Base-by-base conservation (phyloP, 768 basidiomycete genomes). In the Crepidotus variabilis region DNA sequence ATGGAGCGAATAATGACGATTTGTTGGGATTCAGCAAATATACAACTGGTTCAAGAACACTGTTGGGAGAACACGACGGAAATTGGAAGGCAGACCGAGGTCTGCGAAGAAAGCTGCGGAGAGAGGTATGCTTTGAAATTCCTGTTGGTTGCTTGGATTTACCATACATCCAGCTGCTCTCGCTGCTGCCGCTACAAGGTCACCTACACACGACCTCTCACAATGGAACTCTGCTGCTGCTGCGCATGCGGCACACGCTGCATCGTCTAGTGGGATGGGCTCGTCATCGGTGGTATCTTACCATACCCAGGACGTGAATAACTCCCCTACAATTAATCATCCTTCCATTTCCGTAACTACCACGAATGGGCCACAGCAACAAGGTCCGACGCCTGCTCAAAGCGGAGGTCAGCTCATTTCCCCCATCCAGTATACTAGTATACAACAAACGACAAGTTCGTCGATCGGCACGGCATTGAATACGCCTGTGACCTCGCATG, bases 31-130 rank as follows among this genome's bases (percentile, higher is more conserved):
- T 54, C 70, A 85, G 84, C 83, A 85, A 80, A 83, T 86, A 56
- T 86, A 86, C 72, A 86, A 85, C 62, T 87, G 85, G 85, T 86
- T 84, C 71, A 86, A 86, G 71, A 86, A 86, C 67, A 85, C 85
- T 16, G 79, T 84, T 54, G 85, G 84, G 6, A 75, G 85, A 32
- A 82, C 79, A 6, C 73, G 83, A 53, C 73, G 83, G 48, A 84
- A 84, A 65, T 70, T 79, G 47, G 83, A 84, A 58, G 82, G 83
- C 6, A 72, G 79, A 23, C 77, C 81, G 1, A 73, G 81, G 46
- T 75, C 82, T 36, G 73, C 76, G 47, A 84, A 80, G 67, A 80
- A 78, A 60, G 65, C 72, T 8, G 69, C 78, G 34, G 82, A 84
- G 65, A 84, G 79, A 70, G 75, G 81, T 79, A 54, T 47, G 24